Base-by-base conservation (phyloP, 805 yeast species). In the Spathaspora boniae region DNA sequence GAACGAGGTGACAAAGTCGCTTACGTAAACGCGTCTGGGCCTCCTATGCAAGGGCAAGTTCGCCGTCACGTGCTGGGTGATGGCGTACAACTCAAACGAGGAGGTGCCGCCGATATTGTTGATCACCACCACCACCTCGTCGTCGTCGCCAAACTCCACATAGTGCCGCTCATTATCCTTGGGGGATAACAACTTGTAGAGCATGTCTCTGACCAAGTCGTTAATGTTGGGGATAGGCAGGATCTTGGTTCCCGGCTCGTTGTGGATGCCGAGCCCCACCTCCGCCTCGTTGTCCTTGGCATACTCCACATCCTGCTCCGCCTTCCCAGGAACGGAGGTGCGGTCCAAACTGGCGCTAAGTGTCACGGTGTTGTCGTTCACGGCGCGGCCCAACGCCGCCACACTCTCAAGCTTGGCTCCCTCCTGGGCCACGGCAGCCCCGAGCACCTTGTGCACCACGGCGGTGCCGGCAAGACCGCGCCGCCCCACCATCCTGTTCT, bases 261-360 rank as follows among this genome's bases (percentile, higher is more conserved):
- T 89, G 60, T 89, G 98, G 42, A 89, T 89, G 29, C 98, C 98
- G 80, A 89, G 82, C 18, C 98, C 98, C 40, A 89, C 71, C 58
- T 89, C 98, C 54, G 84, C 82, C 58, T 85, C 86, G 39, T 78
- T 66, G 4, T 59, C 70, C 18, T 62, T 71, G 42, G 86, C 71
- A 37, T 60, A 56, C 34, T 70, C 78, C 29, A 63, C 42, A 28
- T 62, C 69, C 21, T 50, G 74, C 14, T 34, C 54, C 5, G 37
- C 16, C 48, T 85, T 76, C 4, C 95, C 95, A 4, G 98, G 97
- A 16, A 89, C 94, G 28, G 85, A 78, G 35, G 93, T 86, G 51
- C 93, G 89, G 48, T 86, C 96, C 46, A 89, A 68, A 2, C 95
- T 83, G 2, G 95, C 86, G 28, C 95, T 95, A 50, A 91, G 77